Evolutionary conservation across 768 basidiomycete genomes (phyloP), one percentile per base, ranked within the genome.

Genomic region (Mycena maculata): DNA sequence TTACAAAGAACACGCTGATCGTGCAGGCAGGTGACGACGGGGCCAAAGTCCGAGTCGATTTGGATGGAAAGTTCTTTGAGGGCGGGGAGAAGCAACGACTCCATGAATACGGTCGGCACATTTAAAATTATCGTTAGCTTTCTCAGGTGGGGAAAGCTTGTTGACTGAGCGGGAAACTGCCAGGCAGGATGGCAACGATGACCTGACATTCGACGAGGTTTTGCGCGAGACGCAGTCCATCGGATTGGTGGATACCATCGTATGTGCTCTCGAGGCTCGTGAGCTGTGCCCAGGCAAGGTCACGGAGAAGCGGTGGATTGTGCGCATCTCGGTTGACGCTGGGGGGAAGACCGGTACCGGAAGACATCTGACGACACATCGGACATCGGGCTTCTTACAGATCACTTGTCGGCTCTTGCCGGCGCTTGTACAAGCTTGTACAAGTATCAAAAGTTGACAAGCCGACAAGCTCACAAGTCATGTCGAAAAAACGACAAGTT

Each of bases 241-340:
- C 55, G 13, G 31, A 44, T 22, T 44, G 55, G 27, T 10, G 28
- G 5, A 27, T 27, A 31, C 44, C 41, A 1, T 15, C 12, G 20
- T n/a, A 57, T 31, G 28, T 30, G 41, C 41, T 57, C 30, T 42
- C 28, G 42, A 30, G n/a, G 20, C 7, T 30, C 18, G 55, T 44
- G 41, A 44, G 55, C 20, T 44, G 41, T 4, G 41, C 27, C 55
- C 55, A 57, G 55, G 55, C 28, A 56, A 27, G 28, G 18, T 50
- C 20, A 18, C 41, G 28, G 11, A n/a, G n/a, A n/a, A n/a, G n/a
- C n/a, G 16, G 28, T 27, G 3, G 13, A 25, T 38, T 9, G n/a
- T 16, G 36, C 9, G 36, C 10, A 9, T 9, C 36, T 42, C 41
- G 12, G 11, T 10, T 10, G 20, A 6, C 20, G 18, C 20, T 10